Base-by-base conservation (phyloP, 1,284 basidiomycete genomes). In the Cryptococcus maquisensis region DNA sequence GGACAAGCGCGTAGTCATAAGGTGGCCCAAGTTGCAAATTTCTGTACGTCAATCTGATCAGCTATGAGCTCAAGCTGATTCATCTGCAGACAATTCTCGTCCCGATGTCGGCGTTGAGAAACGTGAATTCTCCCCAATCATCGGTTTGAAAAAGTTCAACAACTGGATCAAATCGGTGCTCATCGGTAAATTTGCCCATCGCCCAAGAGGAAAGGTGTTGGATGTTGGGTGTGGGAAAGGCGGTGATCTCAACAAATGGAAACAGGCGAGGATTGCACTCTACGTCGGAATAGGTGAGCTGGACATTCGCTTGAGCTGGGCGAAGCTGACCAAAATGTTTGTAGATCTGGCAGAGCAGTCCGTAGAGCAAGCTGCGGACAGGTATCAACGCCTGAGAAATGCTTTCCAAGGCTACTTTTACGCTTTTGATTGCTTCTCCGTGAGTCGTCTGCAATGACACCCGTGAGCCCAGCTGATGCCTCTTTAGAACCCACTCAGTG, bases 161-260 rank as follows among this genome's bases (percentile, higher is more conserved):
- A 98, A 99, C 78, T 99, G 96, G 94, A 86, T 97, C 66, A 98
- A 98, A 76, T 91, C 90, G 13, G 90, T 96, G 10, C 81, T 97
- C 58, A 95, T 98, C 66, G 86, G 87, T 8, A 87, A 86, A 51
- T 95, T 90, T 71, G 61, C 68, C 28, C 56, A 59, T 62, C 52
- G 68, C 13, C 51, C 28, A 24, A 56, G 56, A 13, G 57, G 53
- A 13, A 89, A 87, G 67, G 88, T 98, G 21, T 81, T 99, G 28
- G 96, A 99, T 72, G 82, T 99, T 71, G 96, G 96, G 1, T 98
- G 94, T 72, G 96, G 96, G 20, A 99, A 98, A 75, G 96, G 96
- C 32, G 96, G 96, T 5, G 96, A 99, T 76, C 80, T 98, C 65
- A 87, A 84, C 48, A 99, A 99, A 74, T 99, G 96, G 96, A 81